Conservation (phyloP, 345 rosid species). For the Dipteronia dyeriana region DNA sequence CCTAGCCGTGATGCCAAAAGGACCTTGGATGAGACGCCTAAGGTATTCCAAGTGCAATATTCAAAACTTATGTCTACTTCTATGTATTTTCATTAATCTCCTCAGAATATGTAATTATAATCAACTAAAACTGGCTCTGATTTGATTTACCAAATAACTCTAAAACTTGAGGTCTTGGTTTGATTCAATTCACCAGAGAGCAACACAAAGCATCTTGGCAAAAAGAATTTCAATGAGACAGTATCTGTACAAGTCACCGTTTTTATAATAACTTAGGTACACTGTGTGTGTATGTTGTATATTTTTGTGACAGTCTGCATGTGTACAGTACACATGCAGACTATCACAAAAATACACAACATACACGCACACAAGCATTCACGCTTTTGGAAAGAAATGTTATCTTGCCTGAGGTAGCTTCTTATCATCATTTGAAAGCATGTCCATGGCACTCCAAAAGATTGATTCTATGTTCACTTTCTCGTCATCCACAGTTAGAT, state of each 20-base stretch:
- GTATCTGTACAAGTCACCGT: background rate
- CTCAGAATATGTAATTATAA: background rate
- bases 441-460: conserved; percentile 96
- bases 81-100: background rate
- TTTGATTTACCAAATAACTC: background rate
- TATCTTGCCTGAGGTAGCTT: conserved; percentile 97
- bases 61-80: background rate
- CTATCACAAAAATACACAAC: background rate
- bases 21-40: background rate
- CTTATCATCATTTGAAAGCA: conserved; percentile 97
- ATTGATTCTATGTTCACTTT: conserved; percentile 78
- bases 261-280: background rate
- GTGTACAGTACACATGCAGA: background rate
- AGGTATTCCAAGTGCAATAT: background rate
- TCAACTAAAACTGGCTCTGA: background rate
- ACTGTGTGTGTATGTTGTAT: background rate
- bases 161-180: background rate
- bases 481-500: conserved; percentile 85
- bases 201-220: background rate
- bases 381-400: conserved; percentile 16
- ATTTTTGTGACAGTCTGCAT: background rate
- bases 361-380: conserved; percentile 4
- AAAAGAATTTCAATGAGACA: background rate
- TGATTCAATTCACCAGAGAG: background rate
- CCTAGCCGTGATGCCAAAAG: background rate